phyloP scores from a whole-genome alignment of 139 green algal genomes.

The Micractinium sp. region DNA sequence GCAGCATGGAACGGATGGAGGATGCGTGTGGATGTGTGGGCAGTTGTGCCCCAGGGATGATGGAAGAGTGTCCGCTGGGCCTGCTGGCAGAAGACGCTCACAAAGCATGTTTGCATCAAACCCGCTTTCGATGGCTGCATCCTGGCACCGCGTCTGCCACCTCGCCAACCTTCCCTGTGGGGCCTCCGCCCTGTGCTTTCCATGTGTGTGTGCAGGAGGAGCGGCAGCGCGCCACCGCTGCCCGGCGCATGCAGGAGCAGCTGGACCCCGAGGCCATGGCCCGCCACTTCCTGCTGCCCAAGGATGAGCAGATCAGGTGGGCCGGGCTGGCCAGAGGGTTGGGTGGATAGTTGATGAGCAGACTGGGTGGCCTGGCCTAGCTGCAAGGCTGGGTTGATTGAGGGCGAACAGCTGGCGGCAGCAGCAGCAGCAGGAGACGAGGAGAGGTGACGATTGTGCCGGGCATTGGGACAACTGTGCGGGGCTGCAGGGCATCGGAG shows the following conservation, averaged over 20 bases:
- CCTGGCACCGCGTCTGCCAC: too few species aligned
- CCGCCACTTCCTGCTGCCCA: slow-evolving; percentile 73
- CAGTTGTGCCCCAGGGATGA: too few species aligned
- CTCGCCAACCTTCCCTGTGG: too few species aligned
- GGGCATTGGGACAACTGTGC: too few species aligned
- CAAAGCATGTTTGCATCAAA: too few species aligned
- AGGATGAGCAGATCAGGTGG: slow-evolving; percentile 80
- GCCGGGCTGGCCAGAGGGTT: neutral
- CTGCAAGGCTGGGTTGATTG: neutral
- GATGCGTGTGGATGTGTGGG: too few species aligned
- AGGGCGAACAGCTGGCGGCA: neutral
- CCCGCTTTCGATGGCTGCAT: too few species aligned
- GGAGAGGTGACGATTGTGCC: neutral
- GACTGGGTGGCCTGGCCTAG: neutral
- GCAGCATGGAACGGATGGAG: too few species aligned
- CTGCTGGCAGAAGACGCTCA: too few species aligned
- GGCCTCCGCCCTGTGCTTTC: too few species aligned
- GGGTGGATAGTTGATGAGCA: neutral
- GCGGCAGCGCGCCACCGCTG: slow-evolving; percentile 5
- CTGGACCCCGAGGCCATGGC: slow-evolving; percentile 84
- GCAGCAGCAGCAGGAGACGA: neutral
- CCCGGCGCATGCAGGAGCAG: slow-evolving; percentile 27
- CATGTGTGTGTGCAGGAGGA: slow-evolving; percentile 14
- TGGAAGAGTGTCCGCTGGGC: too few species aligned
- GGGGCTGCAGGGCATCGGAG: too few species aligned